Evolutionary conservation across 805 yeast species (phyloP).

Genomic region (Candida endomychidarum): DNA sequence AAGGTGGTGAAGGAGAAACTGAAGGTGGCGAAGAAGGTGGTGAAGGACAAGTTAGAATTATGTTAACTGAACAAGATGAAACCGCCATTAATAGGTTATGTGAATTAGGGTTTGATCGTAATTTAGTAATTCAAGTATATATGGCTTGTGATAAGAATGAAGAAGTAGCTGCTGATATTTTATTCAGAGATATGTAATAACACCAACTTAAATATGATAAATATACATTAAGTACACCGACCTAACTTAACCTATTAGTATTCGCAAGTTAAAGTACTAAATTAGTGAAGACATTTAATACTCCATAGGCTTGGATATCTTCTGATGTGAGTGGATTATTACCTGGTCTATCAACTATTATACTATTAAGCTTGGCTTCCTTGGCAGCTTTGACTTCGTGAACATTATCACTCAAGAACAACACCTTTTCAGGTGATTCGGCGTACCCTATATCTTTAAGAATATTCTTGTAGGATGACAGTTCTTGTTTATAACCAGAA

Average conservation of each 20-base stretch:
- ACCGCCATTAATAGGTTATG: slow-evolving; percentile 87
- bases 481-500: slow-evolving; percentile 68
- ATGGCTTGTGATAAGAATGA: slow-evolving; percentile 98
- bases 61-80: slow-evolving; percentile 77
- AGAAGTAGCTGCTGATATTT: slow-evolving; percentile 90
- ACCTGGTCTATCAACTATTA: slow-evolving; percentile 71
- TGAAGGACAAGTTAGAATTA: slow-evolving; percentile 50
- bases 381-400: slow-evolving; percentile 75
- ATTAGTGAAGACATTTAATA: slow-evolving; percentile 19
- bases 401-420: slow-evolving; percentile 81
- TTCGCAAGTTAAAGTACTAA: too few relatives aligned
- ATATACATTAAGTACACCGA: neutral
- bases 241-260: too few relatives aligned
- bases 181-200: slow-evolving; percentile 54
- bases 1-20: slow-evolving; percentile 34
- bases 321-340: slow-evolving; percentile 51
- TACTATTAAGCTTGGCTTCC: slow-evolving; percentile 58
- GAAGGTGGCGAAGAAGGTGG: slow-evolving; percentile 37
- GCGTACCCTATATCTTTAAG: slow-evolving; percentile 38
- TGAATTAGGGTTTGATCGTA: slow-evolving; percentile 89
- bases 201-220: slow-evolving; percentile 1
- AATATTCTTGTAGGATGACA: slow-evolving; percentile 59
- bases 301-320: slow-evolving; percentile 24
- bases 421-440: slow-evolving; percentile 32
- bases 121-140: slow-evolving; percentile 86